A percentile compares a stretch with the other conserved stretches of the same genome.
Conservation (phyloP, 257 asterid species). For the Primulina tabacum region DNA sequence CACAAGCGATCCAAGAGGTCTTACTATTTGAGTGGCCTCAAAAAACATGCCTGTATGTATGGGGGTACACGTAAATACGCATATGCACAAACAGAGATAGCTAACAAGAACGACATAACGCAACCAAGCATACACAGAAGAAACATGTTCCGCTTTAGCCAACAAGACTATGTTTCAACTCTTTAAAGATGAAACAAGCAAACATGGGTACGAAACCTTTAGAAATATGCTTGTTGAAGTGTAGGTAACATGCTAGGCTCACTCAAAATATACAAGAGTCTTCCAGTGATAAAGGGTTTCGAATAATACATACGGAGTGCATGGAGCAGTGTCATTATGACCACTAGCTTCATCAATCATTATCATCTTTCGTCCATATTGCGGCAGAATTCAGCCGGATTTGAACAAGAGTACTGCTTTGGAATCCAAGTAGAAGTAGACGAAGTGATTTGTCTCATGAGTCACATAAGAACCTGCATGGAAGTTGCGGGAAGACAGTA, state of each 20-base stretch:
- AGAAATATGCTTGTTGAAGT: slow-evolving; percentile 6
- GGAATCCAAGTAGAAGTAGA: slow-evolving; percentile 95
- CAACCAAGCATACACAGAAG: neutral
- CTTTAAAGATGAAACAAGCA: slow-evolving; percentile 1
- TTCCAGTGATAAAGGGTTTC: slow-evolving; percentile 32
- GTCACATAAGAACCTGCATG: slow-evolving; percentile 88
- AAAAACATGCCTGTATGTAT: too few species aligned
- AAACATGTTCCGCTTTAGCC: neutral
- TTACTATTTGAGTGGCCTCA: too few species aligned
- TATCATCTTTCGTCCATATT: slow-evolving; percentile 20
- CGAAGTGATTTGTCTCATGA: slow-evolving; percentile 97
- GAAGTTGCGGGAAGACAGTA: slow-evolving; percentile 12
- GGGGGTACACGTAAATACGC: neutral
- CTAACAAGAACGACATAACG: neutral
- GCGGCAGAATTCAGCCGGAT: slow-evolving; percentile 67
- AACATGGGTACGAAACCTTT: neutral
- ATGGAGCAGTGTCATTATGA: slow-evolving; percentile 27
- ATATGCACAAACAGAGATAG: neutral
- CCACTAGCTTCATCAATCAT: slow-evolving; percentile 25
- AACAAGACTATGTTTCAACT: neutral
- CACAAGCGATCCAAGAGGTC: too few species aligned
- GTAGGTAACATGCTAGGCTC: slow-evolving; percentile 16
- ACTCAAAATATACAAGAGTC: slow-evolving; percentile 40
- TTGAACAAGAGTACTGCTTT: slow-evolving; percentile 94
- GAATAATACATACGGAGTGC: slow-evolving; percentile 48